A percentile compares a stretch with the other conserved stretches of the same genome.
These are phyloP conservation scores for Phytopythium boreale DNA, from an alignment of 352 stramenopile species.

Conservation along the genomic window DNA sequence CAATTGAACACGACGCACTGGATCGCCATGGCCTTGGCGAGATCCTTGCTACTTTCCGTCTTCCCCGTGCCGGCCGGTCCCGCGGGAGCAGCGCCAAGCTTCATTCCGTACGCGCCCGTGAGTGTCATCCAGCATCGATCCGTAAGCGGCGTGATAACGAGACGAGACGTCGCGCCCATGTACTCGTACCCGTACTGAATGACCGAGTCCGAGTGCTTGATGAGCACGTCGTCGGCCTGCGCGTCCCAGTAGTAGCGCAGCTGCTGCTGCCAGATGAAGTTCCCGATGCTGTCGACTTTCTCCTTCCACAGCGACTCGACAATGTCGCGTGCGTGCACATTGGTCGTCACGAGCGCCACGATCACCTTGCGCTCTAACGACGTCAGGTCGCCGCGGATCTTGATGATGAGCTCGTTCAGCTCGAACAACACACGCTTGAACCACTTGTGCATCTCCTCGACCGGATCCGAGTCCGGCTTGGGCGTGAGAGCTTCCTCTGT, in stretches of 20 bases:
- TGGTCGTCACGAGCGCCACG: slow-evolving; percentile 91
- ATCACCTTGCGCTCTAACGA: slow-evolving; percentile 91
- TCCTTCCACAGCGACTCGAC: slow-evolving; percentile 70
- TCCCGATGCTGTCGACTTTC: slow-evolving; percentile 60
- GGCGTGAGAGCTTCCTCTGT: slow-evolving; percentile 81
- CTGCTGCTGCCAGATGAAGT: slow-evolving; percentile 96
- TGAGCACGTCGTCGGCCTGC: slow-evolving; percentile 87
- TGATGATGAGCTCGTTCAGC: slow-evolving; percentile 90
- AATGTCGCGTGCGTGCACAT: slow-evolving; percentile 92
- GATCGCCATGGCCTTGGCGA: slow-evolving; percentile 93
- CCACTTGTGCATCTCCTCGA: slow-evolving; percentile 64
- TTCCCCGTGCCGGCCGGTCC: slow-evolving; percentile 95
- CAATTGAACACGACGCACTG: slow-evolving; percentile 97
- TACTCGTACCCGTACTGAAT: slow-evolving; percentile 95
- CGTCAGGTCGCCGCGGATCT: slow-evolving; percentile 88
- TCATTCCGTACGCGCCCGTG: slow-evolving; percentile 91
- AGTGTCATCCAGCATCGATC: slow-evolving; percentile 97
- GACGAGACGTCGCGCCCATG: slow-evolving; percentile 88
- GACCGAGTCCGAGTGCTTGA: slow-evolving; percentile 83
- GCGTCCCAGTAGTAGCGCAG: slow-evolving; percentile 93
- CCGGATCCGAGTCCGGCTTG: slow-evolving; percentile 14
- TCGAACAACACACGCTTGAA: slow-evolving; percentile 77
- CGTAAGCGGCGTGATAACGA: slow-evolving; percentile 87
- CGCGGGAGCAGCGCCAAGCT: slow-evolving; percentile 90
- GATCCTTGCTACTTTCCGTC: slow-evolving; percentile 95